Conservation (phyloP, 225 moss, liverwort and hornwort species). For the Bryoerythrophyllum caledonicum region DNA sequence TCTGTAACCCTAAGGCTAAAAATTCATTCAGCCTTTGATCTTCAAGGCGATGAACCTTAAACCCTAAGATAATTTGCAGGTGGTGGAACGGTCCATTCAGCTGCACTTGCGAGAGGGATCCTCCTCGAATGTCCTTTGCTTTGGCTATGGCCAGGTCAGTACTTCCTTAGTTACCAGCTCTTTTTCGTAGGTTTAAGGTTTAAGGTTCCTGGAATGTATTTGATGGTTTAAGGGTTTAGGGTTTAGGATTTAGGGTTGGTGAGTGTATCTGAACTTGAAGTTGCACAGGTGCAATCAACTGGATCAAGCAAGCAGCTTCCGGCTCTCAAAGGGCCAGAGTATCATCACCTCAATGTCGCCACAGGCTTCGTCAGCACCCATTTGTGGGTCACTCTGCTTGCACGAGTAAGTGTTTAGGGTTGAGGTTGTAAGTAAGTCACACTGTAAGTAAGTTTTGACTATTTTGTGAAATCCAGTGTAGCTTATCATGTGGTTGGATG, state of each 20-base stretch:
- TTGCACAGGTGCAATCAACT: slow-evolving; percentile 67
- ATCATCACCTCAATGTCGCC: slow-evolving; percentile 63
- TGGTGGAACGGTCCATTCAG: slow-evolving; percentile 89
- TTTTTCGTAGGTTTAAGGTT: not conserved
- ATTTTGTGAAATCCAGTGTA: not conserved
- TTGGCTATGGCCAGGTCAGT: slow-evolving; percentile 67
- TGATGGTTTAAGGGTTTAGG: too few relatives aligned
- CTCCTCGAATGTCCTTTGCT: slow-evolving; percentile 85
- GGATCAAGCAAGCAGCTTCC: slow-evolving; percentile 32
- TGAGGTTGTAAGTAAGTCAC: too few relatives aligned
- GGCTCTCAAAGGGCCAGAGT: slow-evolving; percentile 67
- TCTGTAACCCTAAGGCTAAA: too few relatives aligned
- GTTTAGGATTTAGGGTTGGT: not conserved
- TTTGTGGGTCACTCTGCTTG: slow-evolving; percentile 78
- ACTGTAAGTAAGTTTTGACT: not conserved
- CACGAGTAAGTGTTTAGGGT: slow-evolving; percentile 57
- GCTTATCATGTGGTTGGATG: not conserved
- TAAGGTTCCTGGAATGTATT: not conserved
- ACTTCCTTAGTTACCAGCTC: not conserved
- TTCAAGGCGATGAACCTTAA: too few relatives aligned
- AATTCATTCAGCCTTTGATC: too few relatives aligned
- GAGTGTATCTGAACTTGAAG: slow-evolving; percentile 17
- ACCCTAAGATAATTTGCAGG: slow-evolving; percentile 39
- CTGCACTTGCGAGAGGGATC: slow-evolving; percentile 74
- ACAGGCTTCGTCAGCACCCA: slow-evolving; percentile 65